phyloP scores from a whole-genome alignment of 306 rosid species.

The Parietaria judaica region DNA sequence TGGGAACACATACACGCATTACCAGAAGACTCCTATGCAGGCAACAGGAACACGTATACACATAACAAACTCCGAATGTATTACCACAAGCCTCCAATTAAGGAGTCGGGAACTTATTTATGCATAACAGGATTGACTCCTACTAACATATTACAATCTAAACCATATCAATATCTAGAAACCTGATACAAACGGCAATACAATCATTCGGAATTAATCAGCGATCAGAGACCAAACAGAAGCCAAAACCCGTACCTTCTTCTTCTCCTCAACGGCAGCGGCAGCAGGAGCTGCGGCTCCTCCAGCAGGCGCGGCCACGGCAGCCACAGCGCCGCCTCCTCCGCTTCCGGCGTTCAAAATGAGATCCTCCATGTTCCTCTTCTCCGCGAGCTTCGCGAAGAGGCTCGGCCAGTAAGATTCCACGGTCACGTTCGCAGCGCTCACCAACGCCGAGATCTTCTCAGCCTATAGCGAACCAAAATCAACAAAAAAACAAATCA shows the following conservation, averaged over 20 bases:
- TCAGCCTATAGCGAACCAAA: constrained; percentile 33
- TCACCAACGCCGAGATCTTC: constrained; percentile 48
- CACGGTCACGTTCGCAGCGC: constrained; percentile 39
- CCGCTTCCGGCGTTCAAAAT: constrained; percentile 41
- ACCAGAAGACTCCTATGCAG: too few species aligned
- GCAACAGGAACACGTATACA: too few species aligned
- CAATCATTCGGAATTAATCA: background rate
- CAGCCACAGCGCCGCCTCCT: constrained; percentile 36
- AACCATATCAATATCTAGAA: too few species aligned
- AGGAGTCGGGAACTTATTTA: too few species aligned
- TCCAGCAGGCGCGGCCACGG: constrained; percentile 31
- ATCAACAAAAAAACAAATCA: background rate
- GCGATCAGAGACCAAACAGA: background rate
- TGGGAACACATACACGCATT: too few species aligned
- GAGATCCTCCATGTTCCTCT: constrained; percentile 50
- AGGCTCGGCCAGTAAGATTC: constrained; percentile 74
- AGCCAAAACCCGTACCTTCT: constrained; percentile 39
- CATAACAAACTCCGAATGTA: too few species aligned
- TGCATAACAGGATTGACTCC: too few species aligned
- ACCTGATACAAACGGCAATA: too few species aligned
- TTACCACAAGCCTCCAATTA: too few species aligned
- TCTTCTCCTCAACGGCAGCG: constrained; percentile 49
- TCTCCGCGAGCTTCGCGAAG: constrained; percentile 63
- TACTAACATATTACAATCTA: too few species aligned
- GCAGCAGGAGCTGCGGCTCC: constrained; percentile 23